These are phyloP conservation scores for Ophiocytium majus DNA, from an alignment of 352 stramenopile species.

Conservation along the genomic window DNA sequence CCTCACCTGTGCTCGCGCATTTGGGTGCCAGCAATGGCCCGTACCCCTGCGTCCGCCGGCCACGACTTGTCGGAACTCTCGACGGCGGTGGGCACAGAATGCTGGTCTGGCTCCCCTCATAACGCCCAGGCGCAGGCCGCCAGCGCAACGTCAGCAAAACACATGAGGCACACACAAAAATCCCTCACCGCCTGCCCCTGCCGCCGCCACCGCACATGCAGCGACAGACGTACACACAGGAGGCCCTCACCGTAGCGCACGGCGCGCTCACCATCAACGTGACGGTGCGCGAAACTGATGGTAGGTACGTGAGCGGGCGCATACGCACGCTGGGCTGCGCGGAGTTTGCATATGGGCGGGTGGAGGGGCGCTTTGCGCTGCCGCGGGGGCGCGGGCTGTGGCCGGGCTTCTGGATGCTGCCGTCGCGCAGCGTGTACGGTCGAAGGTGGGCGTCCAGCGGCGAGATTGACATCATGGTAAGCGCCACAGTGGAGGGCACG, in stretches of 20 bases:
- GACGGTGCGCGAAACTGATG: neutral
- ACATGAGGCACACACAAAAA: too few relatives aligned
- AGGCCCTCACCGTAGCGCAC: neutral
- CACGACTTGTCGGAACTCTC: too few relatives aligned
- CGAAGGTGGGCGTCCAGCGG: slow-evolving; percentile 58
- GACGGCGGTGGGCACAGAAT: too few relatives aligned
- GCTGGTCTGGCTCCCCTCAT: too few relatives aligned
- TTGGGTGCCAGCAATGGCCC: too few relatives aligned
- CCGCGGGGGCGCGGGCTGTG: slow-evolving; percentile 56
- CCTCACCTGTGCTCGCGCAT: too few relatives aligned
- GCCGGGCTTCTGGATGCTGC: slow-evolving; percentile 62
- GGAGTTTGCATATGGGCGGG: slow-evolving; percentile 18
- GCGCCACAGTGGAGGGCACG: slow-evolving; percentile 7
- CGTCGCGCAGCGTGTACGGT: slow-evolving; percentile 56
- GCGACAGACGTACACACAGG: neutral
- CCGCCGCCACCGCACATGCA: too few relatives aligned
- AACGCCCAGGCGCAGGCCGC: too few relatives aligned
- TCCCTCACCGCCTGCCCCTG: too few relatives aligned
- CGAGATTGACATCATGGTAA: slow-evolving; percentile 62
- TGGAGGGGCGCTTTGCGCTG: slow-evolving; percentile 25
- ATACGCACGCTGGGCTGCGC: neutral
- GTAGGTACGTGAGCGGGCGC: neutral
- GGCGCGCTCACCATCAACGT: slow-evolving; percentile 13
- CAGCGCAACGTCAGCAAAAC: too few relatives aligned
- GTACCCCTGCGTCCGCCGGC: too few relatives aligned